Base-by-base conservation (phyloP, 139 green algal genomes). In the Tetraselmis striata region DNA sequence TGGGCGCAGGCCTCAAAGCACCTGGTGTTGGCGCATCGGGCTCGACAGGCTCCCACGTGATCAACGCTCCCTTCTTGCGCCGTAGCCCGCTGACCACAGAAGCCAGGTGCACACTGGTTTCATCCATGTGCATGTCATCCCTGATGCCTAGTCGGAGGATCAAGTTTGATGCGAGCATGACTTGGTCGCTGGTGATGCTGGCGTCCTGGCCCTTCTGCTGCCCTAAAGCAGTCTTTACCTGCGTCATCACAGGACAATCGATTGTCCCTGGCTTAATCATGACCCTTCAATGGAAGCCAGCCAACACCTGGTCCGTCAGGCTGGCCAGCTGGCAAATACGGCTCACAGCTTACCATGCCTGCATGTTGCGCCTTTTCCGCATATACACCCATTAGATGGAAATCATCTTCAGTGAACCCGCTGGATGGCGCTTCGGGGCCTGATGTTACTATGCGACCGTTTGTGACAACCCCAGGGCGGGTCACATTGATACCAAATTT, bases 331-430 rank as follows among this genome's bases (percentile, higher is more conserved):
- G 87, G 27, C 83, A 89, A n/a, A 18, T 18, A 67, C 11, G 5
- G 11, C 45, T 67, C 45, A 67, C 18, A 5, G 18, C 45, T 18
- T 67, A 67, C 45, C 45, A 25, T 67, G 22, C 23, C 32, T 1
- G 74, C 78, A n/a, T 85, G 28, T 77, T 84, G 77, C 0, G 11
- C 28, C 31, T 29, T 59, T 2, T n/a, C 5, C 2, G 83, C 84
- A 29, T 82, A 77, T 1, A 89, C 26, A 79, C 93, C 86, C 81
- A 97, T 76, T 28, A 98, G 87, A 74, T 80, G 29, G 78, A 98
- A 95, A 79, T 98, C 95, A 24, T 93, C 89, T 0, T 86, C 78
- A 29, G 75, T 59, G 0, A 94, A 18, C 22, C 28, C 67, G 5
- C 31, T 18, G 59, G 24, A 28, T 26, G 27, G 29, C 77, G 31